phyloP scores from a whole-genome alignment of 1,284 basidiomycete genomes.

The Pseudomicrostroma phylloplanum region DNA sequence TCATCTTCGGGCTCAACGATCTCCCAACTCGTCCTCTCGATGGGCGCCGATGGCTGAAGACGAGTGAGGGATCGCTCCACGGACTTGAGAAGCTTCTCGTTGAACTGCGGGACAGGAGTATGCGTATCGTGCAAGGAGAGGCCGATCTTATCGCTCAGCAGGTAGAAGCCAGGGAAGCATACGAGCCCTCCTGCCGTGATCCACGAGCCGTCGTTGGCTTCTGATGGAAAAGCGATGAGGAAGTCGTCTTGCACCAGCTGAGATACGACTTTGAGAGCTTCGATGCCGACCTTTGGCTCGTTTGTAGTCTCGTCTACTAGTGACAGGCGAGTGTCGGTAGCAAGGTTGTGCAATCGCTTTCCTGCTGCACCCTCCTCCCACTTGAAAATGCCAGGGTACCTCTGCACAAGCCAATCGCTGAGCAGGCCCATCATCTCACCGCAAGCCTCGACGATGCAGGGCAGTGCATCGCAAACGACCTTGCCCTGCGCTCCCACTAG shows the following conservation, averaged over 20 bases:
- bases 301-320: constrained; percentile 5
- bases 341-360: constrained; percentile 47
- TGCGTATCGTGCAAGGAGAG: constrained; percentile 51
- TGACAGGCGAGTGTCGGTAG: constrained; percentile 45
- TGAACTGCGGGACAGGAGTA: constrained; percentile 53
- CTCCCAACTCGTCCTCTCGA: constrained; percentile 54
- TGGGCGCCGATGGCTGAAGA: constrained; percentile 52
- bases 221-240: constrained; percentile 48
- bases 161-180: constrained; percentile 44
- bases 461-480: constrained; percentile 46
- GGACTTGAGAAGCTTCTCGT: constrained; percentile 53
- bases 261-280: constrained; percentile 49
- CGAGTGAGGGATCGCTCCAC: constrained; percentile 54
- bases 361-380: constrained; percentile 27
- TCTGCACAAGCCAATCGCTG: constrained; percentile 52
- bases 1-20: constrained; percentile 53
- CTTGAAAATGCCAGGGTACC: constrained; percentile 53
- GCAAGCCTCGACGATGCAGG: constrained; percentile 48
- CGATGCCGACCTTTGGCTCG: constrained; percentile 33
- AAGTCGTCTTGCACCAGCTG: constrained; percentile 54
- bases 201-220: constrained; percentile 14
- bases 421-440: constrained; percentile 52
- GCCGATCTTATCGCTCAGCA: constrained; percentile 47
- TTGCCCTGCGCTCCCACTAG: constrained; percentile 52
- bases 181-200: constrained; percentile 49